Conservation (phyloP, 2,329 filamentous ascomycete species). For the Neoascochyta sp. region DNA sequence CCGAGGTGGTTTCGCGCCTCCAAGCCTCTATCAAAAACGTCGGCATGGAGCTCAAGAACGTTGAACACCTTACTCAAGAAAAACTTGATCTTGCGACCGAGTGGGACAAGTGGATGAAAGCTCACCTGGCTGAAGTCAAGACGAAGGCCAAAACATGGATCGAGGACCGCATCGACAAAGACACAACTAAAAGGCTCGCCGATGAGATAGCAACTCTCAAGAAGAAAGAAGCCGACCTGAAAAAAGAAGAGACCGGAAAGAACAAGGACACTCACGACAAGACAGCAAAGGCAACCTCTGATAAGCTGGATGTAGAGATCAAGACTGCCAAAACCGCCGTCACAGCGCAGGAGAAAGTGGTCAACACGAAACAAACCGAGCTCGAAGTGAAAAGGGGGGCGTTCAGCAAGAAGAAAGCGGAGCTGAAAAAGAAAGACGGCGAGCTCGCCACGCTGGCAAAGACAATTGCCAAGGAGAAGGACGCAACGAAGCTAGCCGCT, state of each 20-base stretch:
- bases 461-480: conserved; percentile 1
- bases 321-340: not conserved
- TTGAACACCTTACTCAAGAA: conserved; percentile 1
- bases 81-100: not conserved
- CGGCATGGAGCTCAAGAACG: conserved; percentile 1
- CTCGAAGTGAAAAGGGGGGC: not conserved
- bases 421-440: not conserved
- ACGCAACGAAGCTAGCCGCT: not conserved
- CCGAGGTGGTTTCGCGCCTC: not conserved
- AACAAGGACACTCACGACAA: not conserved
- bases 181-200: too few species aligned
- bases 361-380: conserved; percentile 1
- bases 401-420: not conserved
- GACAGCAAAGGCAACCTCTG: not conserved
- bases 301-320: not conserved
- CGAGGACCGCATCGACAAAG: too few species aligned
- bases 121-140: too few species aligned
- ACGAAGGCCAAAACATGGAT: too few species aligned
- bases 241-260: not conserved
- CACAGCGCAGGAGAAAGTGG: not conserved
- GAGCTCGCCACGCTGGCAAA: not conserved
- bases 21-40: conserved; percentile 1
- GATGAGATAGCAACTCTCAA: not conserved
- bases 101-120: too few species aligned
- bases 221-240: not conserved